A percentile compares a stretch with the other conserved stretches of the same genome.
phyloP scores from a whole-genome alignment of 208 protist genomes.

The Acanthamoeba lenticulata region DNA sequence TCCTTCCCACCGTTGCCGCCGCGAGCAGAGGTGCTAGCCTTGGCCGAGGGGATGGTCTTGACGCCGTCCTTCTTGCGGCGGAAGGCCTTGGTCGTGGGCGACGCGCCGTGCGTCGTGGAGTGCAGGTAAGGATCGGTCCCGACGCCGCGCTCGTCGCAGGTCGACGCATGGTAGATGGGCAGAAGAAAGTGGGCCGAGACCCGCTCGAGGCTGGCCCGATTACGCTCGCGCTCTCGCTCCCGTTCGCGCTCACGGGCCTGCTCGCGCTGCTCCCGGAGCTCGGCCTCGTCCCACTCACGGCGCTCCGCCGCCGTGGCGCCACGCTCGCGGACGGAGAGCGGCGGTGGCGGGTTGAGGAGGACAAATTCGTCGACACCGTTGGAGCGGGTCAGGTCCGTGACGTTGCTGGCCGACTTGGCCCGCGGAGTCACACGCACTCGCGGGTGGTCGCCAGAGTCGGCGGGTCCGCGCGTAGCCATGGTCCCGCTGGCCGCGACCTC shows the following conservation, averaged over 20 bases:
- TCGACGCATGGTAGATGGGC: not conserved
- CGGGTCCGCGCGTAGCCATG: not conserved
- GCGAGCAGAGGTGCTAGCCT: not conserved
- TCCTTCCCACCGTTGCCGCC: not conserved
- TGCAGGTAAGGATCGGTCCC: conserved; percentile 10
- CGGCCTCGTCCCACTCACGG: not conserved
- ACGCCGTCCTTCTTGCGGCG: not conserved
- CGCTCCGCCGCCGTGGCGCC: not conserved
- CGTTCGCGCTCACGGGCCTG: not conserved
- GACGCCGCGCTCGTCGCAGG: not conserved
- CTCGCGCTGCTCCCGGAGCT: not conserved
- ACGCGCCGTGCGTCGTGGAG: not conserved
- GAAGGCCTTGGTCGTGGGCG: not conserved
- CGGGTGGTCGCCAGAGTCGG: no score
- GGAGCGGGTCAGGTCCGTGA: not conserved
- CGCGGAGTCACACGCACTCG: not conserved
- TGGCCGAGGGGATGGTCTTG: not conserved
- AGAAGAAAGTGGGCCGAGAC: conserved; percentile 5
- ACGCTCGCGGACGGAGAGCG: no score
- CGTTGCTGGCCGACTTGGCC: not conserved
- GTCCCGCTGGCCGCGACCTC: not conserved
- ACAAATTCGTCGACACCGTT: not conserved
- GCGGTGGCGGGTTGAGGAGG: no score
- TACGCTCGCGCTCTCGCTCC: not conserved
- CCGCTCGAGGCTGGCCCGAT: not conserved